A percentile compares a stretch with the other conserved stretches of the same genome.
Conservation (phyloP, 495 filamentous ascomycete genomes). For the Cenococcum geophilum region DNA sequence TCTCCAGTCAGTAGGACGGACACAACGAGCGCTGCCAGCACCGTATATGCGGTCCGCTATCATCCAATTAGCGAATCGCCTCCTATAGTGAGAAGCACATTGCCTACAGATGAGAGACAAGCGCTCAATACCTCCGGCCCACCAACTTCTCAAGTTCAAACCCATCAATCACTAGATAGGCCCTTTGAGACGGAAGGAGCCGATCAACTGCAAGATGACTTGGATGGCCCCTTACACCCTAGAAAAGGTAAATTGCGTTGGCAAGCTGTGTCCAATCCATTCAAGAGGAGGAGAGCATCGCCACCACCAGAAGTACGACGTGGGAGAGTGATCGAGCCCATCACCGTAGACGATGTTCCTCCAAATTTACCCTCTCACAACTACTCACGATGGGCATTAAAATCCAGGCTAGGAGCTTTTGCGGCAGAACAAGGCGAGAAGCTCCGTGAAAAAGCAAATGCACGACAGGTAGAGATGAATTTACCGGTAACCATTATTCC, state of each 20-base stretch:
- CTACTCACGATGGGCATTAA: constrained; percentile 34
- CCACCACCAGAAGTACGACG: constrained; percentile 52
- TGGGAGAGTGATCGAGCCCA: constrained; percentile 35
- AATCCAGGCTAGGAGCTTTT: constrained; percentile 35
- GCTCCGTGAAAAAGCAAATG: constrained; percentile 29
- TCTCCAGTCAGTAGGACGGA: constrained; percentile 75
- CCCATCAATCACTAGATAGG: not conserved
- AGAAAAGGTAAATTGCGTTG: constrained; percentile 35
- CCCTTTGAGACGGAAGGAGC: no score
- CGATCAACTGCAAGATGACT: not conserved
- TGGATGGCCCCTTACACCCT: not conserved
- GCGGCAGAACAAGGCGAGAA: constrained; percentile 38
- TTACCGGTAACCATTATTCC: constrained; percentile 64
- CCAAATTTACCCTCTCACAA: constrained; percentile 32
- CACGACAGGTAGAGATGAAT: constrained; percentile 36
- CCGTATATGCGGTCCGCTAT: constrained; percentile 77
- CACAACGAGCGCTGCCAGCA: constrained; percentile 70
- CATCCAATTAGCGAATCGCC: constrained; percentile 68
- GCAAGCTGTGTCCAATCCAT: constrained; percentile 48
- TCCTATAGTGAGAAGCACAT: not conserved
- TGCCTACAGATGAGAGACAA: not conserved
- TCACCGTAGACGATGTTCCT: constrained; percentile 18
- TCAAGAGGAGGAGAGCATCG: constrained; percentile 48
- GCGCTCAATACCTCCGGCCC: not conserved
- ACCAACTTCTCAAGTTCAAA: not conserved